These are phyloP conservation scores for Fraxinus ornus DNA, from an alignment of 305 asterid species.

Conservation along the genomic window DNA sequence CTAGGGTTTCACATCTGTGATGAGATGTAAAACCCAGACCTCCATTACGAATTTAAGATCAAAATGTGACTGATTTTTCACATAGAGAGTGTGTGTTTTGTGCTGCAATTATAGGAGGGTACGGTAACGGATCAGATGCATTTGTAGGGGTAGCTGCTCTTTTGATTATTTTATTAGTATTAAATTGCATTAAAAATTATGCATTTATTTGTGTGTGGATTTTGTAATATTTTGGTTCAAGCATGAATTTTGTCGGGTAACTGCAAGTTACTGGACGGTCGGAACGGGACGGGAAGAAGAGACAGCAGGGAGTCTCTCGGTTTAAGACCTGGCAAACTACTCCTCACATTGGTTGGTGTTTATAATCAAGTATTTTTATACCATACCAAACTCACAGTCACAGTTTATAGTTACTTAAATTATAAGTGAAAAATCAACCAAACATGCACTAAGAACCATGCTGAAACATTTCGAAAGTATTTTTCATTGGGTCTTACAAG, in stretches of 20 bases:
- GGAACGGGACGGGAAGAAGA: not conserved
- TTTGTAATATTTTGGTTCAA: not conserved
- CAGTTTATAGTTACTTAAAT: not conserved
- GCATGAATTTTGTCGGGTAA: not conserved
- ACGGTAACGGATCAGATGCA: slow-evolving; percentile 53
- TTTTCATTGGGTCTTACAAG: not conserved
- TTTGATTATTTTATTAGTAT: slow-evolving; percentile 3
- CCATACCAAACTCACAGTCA: too few relatives aligned
- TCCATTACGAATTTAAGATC: slow-evolving; percentile 3
- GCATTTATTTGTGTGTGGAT: not conserved
- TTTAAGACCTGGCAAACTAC: not conserved
- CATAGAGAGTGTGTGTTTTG: not conserved
- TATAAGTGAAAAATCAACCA: not conserved
- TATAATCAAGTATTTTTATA: too few relatives aligned
- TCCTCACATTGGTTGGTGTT: not conserved
- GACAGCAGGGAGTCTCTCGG: not conserved
- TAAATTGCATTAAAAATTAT: not conserved
- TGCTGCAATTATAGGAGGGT: slow-evolving; percentile 32
- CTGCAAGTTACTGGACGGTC: not conserved
- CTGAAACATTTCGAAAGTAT: not conserved
- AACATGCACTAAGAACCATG: not conserved
- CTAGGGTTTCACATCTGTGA: slow-evolving; percentile 34
- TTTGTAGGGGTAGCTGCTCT: slow-evolving; percentile 27
- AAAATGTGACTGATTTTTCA: slow-evolving; percentile 27
- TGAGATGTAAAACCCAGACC: slow-evolving; percentile 32